Evolutionary conservation across 306 rosid species (phyloP), one percentile per base, ranked within the genome.

Genomic region (Crotalaria pallida): DNA sequence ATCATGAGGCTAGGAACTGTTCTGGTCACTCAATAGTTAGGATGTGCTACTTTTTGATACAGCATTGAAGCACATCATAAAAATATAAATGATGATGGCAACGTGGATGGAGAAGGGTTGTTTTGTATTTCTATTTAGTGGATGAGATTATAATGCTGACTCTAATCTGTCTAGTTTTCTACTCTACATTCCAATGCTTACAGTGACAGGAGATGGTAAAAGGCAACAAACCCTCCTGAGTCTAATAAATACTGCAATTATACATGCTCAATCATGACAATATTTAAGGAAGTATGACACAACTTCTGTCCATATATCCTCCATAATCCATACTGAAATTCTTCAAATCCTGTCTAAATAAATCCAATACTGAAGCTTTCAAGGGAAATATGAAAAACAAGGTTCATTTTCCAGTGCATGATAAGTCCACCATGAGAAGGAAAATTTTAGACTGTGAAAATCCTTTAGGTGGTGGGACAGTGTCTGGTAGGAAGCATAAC

Each of bases 221-320:
- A 55, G 51, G 70, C 74, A 89, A 84, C 92, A 31, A 88, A 81
- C 86, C 71, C 82, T 77, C 64, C 71, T 87, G n/a, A 79, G 82
- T 80, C 82, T 38, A 79, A 71, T 77, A 87, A 71, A 83, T 59
- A 72, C 82, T 58, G 21, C 67, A n/a, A 16, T 27, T 2, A 53
- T 12, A 18, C 12, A 27, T 12, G 10, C 5, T 45, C 49, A 56
- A 69, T 51, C 50, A 52, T 36, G 21, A 34, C 11, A 21, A 44
- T 17, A 27, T 26, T 36, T 21, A 58, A 63, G 15, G 1, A 52
- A 31, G 38, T 6, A 55, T 33, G 24, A n/a, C 55, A 33, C 69
- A 44, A 21, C 45, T 22, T 53, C 4, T 63, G 43, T 53, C 72
- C 52, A 56, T 31, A 21, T 43, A 68, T 47, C 4, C 23, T 55